A percentile compares a stretch with the other conserved stretches of the same genome.
These are phyloP conservation scores for Aspergillus leporis DNA, from an alignment of 495 filamentous ascomycete genomes.

Conservation along the genomic window DNA sequence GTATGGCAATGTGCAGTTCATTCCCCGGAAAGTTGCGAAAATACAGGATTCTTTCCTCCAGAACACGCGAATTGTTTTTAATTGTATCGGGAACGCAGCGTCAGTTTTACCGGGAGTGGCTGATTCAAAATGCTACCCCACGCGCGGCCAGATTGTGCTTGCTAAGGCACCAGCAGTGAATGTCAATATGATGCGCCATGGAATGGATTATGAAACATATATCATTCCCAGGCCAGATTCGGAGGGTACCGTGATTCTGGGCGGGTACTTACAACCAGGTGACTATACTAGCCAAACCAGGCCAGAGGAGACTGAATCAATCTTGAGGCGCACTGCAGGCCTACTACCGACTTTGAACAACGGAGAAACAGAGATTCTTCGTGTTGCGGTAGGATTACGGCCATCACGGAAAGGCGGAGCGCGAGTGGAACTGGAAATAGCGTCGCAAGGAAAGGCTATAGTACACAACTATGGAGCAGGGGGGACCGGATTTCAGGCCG, in stretches of 20 bases:
- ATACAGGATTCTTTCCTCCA: constrained; percentile 25
- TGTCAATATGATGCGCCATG: constrained; percentile 35
- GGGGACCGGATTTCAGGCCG: constrained; percentile 28
- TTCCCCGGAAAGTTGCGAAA: constrained; percentile 19
- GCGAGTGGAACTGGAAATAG: constrained; percentile 25
- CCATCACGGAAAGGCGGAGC: constrained; percentile 33
- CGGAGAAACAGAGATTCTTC: constrained; percentile 21
- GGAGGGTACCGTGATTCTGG: constrained; percentile 30
- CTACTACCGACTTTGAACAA: constrained; percentile 21
- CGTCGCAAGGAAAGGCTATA: constrained; percentile 9
- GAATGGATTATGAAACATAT: constrained; percentile 36
- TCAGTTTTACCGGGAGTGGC: constrained; percentile 25
- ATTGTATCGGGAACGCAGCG: constrained; percentile 31
- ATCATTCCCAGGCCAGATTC: constrained; percentile 34
- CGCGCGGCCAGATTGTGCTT: constrained; percentile 42
- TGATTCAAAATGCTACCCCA: constrained; percentile 31
- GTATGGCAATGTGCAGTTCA: constrained; percentile 21
- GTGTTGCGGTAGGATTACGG: constrained; percentile 26
- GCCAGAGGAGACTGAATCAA: constrained; percentile 27
- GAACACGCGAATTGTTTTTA: constrained; percentile 31
- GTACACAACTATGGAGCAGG: constrained; percentile 28
- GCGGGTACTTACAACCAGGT: constrained; percentile 33
- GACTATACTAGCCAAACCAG: constrained; percentile 14
- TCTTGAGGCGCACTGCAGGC: constrained; percentile 25
- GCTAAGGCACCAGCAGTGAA: constrained; percentile 32